These are phyloP conservation scores for Pyrus hybrid DNA, from an alignment of 331 rosid species.

Conservation along the genomic window DNA sequence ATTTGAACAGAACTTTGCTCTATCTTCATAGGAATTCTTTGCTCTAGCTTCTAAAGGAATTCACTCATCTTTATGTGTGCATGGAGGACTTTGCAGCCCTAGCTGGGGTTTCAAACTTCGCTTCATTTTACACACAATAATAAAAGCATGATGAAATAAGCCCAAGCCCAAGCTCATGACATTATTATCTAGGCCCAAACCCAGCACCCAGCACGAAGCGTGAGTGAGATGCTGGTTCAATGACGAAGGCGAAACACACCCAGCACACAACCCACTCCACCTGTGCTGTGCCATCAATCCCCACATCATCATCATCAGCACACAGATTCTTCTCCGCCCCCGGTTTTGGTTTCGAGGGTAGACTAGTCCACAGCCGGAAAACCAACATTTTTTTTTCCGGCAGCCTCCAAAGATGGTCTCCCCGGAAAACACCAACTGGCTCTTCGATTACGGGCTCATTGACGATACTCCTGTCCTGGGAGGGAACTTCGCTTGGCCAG, in stretches of 20 bases:
- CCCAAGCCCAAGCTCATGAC: no score
- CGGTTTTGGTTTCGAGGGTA: constrained; percentile 12
- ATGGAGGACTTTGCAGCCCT: no score
- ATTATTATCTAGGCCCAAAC: constrained; percentile 3
- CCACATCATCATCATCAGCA: background rate
- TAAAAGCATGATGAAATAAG: no score
- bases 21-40: no score
- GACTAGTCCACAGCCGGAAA: constrained; percentile 6
- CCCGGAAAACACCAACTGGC: constrained; percentile 85
- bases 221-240: constrained; percentile 6
- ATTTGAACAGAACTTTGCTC: no score
- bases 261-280: background rate
- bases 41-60: no score
- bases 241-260: constrained; percentile 14
- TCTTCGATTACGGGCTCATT: constrained; percentile 62
- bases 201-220: background rate
- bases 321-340: background rate
- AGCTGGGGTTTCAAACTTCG: no score
- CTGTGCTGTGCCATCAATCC: constrained; percentile 1
- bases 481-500: constrained; percentile 64
- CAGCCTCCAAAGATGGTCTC: constrained; percentile 49
- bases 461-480: constrained; percentile 69
- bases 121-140: no score
- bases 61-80: no score
- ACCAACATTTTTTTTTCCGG: constrained; percentile 22